Conservation (phyloP, 2,329 filamentous ascomycete species). For the Botrytis fragariae region DNA sequence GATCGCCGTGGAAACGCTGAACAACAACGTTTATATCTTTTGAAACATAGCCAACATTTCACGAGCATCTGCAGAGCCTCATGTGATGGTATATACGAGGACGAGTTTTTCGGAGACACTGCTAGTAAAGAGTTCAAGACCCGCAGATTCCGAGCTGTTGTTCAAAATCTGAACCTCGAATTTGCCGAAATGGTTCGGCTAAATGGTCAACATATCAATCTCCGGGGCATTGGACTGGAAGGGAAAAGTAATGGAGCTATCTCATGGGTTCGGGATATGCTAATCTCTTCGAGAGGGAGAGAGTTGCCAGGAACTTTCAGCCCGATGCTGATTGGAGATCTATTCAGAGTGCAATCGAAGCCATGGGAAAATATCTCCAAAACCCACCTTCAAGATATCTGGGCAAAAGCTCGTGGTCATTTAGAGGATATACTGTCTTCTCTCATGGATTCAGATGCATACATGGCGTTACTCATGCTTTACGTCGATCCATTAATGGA, state of each 20-base stretch:
- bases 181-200: neutral
- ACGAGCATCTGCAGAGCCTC: neutral
- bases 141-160: neutral
- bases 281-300: neutral
- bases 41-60: neutral
- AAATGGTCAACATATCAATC: neutral
- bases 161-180: neutral
- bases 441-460: neutral
- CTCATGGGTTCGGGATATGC: neutral
- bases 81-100: neutral
- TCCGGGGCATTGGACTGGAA: neutral
- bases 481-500: neutral
- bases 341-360: neutral
- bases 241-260: neutral
- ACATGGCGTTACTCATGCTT: neutral
- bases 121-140: neutral
- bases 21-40: neutral
- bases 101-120: neutral
- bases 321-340: neutral
- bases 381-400: neutral
- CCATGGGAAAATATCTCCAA: neutral
- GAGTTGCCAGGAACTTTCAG: neutral
- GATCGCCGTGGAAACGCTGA: neutral
- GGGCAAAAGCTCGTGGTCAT: neutral
- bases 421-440: neutral